Evolutionary conservation across 306 rosid species (phyloP), one percentile per base, ranked within the genome.

Genomic region (Rubus parviflorus): DNA sequence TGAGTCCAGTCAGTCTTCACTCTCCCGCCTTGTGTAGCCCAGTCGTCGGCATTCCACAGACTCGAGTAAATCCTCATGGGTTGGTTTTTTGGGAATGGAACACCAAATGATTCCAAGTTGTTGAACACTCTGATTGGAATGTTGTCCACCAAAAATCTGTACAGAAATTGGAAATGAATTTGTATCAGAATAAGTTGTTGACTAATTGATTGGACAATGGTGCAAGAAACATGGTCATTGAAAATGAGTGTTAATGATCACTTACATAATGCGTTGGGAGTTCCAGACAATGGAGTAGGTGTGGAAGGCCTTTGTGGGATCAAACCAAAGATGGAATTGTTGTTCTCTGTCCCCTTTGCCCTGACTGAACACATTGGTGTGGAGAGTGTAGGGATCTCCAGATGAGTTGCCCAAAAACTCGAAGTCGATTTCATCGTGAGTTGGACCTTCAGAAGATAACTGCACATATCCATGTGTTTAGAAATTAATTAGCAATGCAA

Each of bases 401-500:
- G 86, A 69, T 15, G 68, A 46, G 79, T 84, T 84, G n/a, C 90
- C 90, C 73, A 87, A 79, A 68, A 87, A 87, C 67, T 84, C 88
- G 2, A 84, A 87, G 35, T 84, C 90, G 48, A 84, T 84, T 77
- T 84, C 90, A 35, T 87, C 88, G 22, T 87, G 90, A 11, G 48
- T 79, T 58, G 80, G 68, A 54, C 90, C 86, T 79, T 86, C 77
- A 42, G 98, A 94, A 48, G 98, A 91, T 58, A 94, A 75, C 98
- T 92, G 86, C 80, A 75, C 0, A 22, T 7, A 25, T 8, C 13
- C 51, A 38, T 14, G 12, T 25, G 57, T 41, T 5, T 9, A 22
- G 0, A 5, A 3, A n/a, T 64, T 53, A 58, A 68, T 73, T 25
- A 60, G 45, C 54, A 37, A 40, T 40, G 45, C n/a, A 13, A 30